Evolutionary conservation across 108 stramenopile genomes (phyloP).

Genomic region (Pseudonitzschia multistriata): DNA sequence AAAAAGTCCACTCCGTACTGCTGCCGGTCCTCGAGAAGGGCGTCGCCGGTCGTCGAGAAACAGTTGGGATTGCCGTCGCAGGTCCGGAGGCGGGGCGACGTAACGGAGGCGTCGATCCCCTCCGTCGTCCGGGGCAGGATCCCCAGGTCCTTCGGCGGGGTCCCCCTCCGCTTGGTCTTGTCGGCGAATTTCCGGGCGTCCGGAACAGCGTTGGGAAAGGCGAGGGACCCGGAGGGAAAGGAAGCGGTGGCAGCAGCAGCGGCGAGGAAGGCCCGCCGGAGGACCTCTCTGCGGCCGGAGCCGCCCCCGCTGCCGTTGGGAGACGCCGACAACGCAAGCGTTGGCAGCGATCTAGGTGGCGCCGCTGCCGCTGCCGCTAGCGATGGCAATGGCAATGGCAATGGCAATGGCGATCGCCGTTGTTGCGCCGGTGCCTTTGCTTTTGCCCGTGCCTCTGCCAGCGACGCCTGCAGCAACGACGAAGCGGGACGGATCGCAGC

Average conservation of each 20-base stretch:
- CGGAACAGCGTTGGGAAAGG: conserved; percentile 58
- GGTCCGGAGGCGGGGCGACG: conserved; percentile 31
- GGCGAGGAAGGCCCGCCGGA: background rate
- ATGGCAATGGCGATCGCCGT: background rate
- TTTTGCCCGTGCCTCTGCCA: no score
- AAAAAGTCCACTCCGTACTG: conserved; percentile 48
- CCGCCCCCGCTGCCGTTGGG: no score
- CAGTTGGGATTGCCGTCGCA: conserved; percentile 83
- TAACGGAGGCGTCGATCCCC: conserved; percentile 49
- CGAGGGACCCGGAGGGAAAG: background rate
- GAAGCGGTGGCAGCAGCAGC: background rate
- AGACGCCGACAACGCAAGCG: no score
- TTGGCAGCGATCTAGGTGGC: background rate
- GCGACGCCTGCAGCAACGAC: background rate
- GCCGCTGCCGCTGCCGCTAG: background rate
- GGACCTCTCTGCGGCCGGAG: background rate
- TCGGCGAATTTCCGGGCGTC: conserved; percentile 64
- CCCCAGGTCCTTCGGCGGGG: conserved; percentile 75
- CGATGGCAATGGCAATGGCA: background rate
- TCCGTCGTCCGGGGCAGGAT: conserved; percentile 48
- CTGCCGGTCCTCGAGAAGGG: conserved; percentile 52
- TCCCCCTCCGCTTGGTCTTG: conserved; percentile 72
- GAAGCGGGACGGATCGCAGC: background rate
- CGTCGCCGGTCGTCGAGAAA: conserved; percentile 68
- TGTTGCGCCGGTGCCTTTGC: no score